Percentiles rank a stretch among this genome's conserved stretches.
Evolutionary conservation across 2,329 filamentous ascomycete species (phyloP).

Genomic region (Phialophora tarda): DNA sequence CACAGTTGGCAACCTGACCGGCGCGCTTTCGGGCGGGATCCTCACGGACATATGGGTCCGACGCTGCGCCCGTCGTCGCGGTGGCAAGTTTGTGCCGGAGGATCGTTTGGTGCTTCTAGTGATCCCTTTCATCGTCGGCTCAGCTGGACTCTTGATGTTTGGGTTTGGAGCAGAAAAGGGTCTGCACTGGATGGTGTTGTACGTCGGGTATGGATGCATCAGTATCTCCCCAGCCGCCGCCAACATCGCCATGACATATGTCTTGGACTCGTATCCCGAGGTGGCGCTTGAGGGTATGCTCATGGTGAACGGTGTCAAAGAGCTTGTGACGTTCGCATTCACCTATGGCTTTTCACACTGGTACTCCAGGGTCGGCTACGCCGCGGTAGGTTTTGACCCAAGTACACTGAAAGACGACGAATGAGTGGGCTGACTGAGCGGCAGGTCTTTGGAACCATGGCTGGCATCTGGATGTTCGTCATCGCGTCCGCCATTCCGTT

Average conservation of each 20-base stretch:
- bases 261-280: constrained; percentile 21
- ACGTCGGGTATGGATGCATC: constrained; percentile 21
- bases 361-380: constrained; percentile 40
- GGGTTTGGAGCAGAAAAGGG: constrained; percentile 15
- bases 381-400: constrained; percentile 4
- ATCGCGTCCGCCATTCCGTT: constrained; percentile 6
- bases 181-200: constrained; percentile 24
- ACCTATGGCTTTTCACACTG: constrained; percentile 43
- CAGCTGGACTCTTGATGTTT: constrained; percentile 20
- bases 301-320: constrained; percentile 42
- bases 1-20: constrained; percentile 20
- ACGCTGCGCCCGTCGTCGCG: constrained; percentile 7
- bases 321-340: constrained; percentile 41
- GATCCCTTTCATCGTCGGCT: constrained; percentile 17
- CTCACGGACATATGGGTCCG: constrained; percentile 13
- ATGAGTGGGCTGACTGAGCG: not conserved
- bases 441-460: constrained; percentile 25
- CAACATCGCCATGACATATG: constrained; percentile 24
- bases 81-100: constrained; percentile 20
- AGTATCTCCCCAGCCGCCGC: constrained; percentile 5
- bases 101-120: constrained; percentile 18
- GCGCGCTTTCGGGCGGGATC: constrained; percentile 11
- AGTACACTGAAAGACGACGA: not conserved
- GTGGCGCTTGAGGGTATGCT: constrained; percentile 21
- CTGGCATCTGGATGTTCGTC: constrained; percentile 20